Conservation (phyloP, 352 stramenopile species). For the Vaucheria bursata region DNA sequence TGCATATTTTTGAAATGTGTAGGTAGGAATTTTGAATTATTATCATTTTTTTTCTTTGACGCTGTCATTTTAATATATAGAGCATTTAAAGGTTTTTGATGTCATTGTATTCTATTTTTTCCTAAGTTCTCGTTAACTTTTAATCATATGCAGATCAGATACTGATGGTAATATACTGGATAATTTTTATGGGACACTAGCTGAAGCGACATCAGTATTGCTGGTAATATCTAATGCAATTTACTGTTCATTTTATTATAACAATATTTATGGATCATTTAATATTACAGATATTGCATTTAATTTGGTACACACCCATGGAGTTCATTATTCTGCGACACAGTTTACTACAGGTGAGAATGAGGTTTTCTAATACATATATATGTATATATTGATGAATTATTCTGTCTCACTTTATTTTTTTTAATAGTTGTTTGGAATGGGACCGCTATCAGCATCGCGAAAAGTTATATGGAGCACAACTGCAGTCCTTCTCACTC, state of each 20-base stretch:
- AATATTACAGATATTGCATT: neutral
- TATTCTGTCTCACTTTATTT: no score
- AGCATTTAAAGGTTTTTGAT: no score
- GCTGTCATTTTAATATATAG: no score
- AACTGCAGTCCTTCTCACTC: neutral
- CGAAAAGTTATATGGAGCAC: neutral
- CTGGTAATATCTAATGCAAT: slow-evolving; percentile 1
- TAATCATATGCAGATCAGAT: neutral
- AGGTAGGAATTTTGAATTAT: no score
- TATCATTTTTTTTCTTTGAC: no score
- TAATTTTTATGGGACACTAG: neutral
- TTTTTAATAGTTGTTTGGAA: neutral
- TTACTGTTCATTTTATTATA: neutral
- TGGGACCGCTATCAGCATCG: neutral
- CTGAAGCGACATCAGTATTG: neutral
- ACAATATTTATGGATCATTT: neutral
- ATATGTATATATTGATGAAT: no score
- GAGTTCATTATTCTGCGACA: neutral
- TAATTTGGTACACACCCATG: neutral
- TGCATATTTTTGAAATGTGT: no score
- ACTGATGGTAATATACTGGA: neutral
- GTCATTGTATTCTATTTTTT: no score
- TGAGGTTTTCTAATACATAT: no score
- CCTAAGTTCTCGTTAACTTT: no score
- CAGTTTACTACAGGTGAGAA: neutral